Percentiles rank a stretch among this genome's conserved stretches.
Conservation (phyloP, 108 stramenopile species). For the Aurantiochytrium sp. region DNA sequence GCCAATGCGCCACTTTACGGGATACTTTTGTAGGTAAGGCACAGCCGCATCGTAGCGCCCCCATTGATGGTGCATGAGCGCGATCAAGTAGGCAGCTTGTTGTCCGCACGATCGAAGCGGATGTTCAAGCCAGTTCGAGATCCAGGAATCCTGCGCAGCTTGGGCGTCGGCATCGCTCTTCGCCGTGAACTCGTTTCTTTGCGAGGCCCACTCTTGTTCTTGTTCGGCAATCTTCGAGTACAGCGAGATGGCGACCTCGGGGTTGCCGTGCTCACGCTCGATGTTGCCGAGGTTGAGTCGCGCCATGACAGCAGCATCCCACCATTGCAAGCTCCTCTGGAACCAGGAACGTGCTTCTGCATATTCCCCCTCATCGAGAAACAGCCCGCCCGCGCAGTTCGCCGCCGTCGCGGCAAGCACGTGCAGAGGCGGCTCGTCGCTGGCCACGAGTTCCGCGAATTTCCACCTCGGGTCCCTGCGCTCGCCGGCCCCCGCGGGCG, state of each 20-base stretch:
- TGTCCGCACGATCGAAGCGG: background rate
- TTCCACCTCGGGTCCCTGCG: background rate
- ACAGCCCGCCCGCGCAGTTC: background rate
- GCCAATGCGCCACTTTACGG: background rate
- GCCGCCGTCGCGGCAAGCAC: background rate
- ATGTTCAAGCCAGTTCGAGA: background rate
- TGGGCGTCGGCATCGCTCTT: background rate
- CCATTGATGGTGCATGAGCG: background rate
- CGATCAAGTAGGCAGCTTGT: background rate
- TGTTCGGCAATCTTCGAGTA: background rate
- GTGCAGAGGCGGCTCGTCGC: background rate
- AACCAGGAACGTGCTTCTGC: background rate
- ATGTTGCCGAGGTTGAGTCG: background rate
- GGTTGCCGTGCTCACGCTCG: constrained; percentile 5
- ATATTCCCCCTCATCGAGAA: background rate
- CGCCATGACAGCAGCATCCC: background rate
- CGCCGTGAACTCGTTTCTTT: background rate
- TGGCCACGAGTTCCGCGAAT: background rate
- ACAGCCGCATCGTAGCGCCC: background rate
- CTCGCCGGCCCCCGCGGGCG: background rate
- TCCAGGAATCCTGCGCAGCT: background rate
- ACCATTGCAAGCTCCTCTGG: background rate
- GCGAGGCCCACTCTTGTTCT: background rate
- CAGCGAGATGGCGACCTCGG: background rate
- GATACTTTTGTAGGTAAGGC: background rate